Evolutionary conservation across 1,284 basidiomycete species (phyloP).

Genomic region (Ceratobasidium sp.): DNA sequence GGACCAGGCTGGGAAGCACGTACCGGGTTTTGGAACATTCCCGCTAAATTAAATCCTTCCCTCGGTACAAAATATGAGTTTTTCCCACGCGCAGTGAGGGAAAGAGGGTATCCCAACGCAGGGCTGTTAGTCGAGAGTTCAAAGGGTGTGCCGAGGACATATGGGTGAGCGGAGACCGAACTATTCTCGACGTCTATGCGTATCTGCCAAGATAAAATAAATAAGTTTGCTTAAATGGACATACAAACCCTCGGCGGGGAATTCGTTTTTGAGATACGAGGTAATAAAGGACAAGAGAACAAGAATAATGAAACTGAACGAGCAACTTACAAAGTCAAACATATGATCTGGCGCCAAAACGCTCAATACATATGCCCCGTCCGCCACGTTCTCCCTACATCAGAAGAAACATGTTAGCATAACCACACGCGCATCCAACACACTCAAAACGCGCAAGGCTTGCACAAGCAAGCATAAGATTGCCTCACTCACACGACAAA

Average conservation of each 20-base stretch:
- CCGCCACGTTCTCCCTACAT: conserved; percentile 39
- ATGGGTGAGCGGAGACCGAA: conserved; percentile 32
- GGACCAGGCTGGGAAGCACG: neutral
- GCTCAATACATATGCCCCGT: conserved; percentile 46
- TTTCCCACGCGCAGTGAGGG: conserved; percentile 32
- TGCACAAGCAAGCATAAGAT: neutral
- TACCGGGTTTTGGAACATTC: conserved; percentile 47
- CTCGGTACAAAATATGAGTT: conserved; percentile 37
- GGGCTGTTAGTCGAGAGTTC: conserved; percentile 37
- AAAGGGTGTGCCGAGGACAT: conserved; percentile 46
- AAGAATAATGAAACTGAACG: neutral
- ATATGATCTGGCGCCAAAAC: conserved; percentile 47
- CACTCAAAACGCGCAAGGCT: neutral
- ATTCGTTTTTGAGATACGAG: too few species aligned
- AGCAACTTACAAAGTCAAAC: conserved; percentile 46
- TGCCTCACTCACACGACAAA: conserved; percentile 47
- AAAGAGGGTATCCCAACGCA: conserved; percentile 37
- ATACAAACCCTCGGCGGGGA: neutral
- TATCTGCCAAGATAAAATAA: conserved; percentile 13
- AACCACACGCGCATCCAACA: neutral
- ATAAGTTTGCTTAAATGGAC: neutral
- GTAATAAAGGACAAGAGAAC: too few species aligned
- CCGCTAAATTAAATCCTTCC: conserved; percentile 44
- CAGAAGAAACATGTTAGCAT: conserved; percentile 6
- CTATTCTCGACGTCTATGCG: conserved; percentile 41